phyloP scores from a whole-genome alignment of 2,329 filamentous ascomycete species.

The Cladophialophora immunda region DNA sequence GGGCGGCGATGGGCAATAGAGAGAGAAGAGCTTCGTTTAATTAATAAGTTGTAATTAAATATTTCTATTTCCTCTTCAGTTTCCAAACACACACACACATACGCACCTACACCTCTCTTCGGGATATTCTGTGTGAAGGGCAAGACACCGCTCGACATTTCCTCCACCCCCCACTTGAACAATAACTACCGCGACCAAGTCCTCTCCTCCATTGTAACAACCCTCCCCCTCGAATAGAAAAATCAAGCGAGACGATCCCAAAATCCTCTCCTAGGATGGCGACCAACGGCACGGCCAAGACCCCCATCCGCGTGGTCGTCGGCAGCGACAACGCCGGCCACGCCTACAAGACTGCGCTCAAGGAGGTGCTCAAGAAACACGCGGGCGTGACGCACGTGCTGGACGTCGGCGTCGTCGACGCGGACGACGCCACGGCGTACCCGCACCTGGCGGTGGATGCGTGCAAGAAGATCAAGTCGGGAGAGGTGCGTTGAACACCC shows the following conservation, averaged over 20 bases:
- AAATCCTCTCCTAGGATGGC: constrained; percentile 14
- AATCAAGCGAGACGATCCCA: neutral
- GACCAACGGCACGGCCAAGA: constrained; percentile 28
- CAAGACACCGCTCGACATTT: no score
- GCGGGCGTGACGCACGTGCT: constrained; percentile 71
- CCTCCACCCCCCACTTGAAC: no score
- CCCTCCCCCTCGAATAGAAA: no score
- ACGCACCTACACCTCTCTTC: no score
- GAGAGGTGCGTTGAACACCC: constrained; percentile 45
- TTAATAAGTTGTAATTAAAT: no score
- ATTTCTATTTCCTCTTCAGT: no score
- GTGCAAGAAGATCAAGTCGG: constrained; percentile 61
- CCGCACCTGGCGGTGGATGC: constrained; percentile 80
- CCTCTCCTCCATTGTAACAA: no score
- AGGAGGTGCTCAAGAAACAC: constrained; percentile 73
- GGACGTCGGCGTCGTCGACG: constrained; percentile 75
- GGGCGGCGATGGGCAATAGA: neutral
- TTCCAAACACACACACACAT: no score
- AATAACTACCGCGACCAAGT: no score
- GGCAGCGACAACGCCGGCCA: constrained; percentile 77
- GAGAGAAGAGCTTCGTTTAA: no score
- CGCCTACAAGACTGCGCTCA: constrained; percentile 80
- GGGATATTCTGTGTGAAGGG: no score
- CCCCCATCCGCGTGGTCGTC: constrained; percentile 66
- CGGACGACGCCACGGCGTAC: constrained; percentile 80